Evolutionary conservation across 2,329 filamentous ascomycete species (phyloP).

Genomic region (Ascosphaera acerosa): DNA sequence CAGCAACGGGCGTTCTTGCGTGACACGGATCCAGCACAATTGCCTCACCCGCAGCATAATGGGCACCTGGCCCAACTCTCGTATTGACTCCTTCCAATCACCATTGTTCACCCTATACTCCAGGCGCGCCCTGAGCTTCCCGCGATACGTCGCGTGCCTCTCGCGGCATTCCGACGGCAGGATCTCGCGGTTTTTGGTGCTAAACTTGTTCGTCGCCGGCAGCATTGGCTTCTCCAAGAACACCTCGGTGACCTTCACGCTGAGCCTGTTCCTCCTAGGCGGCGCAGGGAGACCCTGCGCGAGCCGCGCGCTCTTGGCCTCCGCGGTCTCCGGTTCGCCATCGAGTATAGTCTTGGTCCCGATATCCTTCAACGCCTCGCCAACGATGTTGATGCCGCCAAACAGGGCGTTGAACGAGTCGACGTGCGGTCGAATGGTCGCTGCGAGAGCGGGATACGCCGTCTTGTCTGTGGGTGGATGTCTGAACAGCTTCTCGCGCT

Average conservation of each 20-base stretch:
- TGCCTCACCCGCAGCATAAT: conserved; percentile 69
- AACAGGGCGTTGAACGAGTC: conserved; percentile 90
- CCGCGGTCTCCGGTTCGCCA: conserved; percentile 29
- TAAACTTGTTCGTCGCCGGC: conserved; percentile 61
- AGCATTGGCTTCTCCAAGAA: conserved; percentile 60
- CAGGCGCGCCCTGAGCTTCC: conserved; percentile 56
- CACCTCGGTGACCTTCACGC: conserved; percentile 55
- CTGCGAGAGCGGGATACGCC: conserved; percentile 66
- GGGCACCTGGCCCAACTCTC: conserved; percentile 71
- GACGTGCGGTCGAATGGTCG: conserved; percentile 74
- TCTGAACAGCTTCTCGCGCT: conserved; percentile 68
- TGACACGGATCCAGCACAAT: too few relatives aligned
- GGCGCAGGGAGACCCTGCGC: conserved; percentile 29
- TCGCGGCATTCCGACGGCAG: conserved; percentile 85
- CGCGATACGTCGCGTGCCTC: conserved; percentile 73
- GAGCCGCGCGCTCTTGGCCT: conserved; percentile 14
- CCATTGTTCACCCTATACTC: conserved; percentile 74
- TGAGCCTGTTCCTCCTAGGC: conserved; percentile 43
- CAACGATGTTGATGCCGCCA: conserved; percentile 42
- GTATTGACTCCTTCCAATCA: conserved; percentile 54
- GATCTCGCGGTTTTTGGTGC: conserved; percentile 54
- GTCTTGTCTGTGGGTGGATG: conserved; percentile 69
- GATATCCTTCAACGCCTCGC: conserved; percentile 63
- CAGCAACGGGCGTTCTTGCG: too few relatives aligned
- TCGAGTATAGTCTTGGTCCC: conserved; percentile 73